Evolutionary conservation across 2,329 filamentous ascomycete genomes (phyloP), one percentile per base, ranked within the genome.

Genomic region (Nothophaeocryptopus gaeumannii): DNA sequence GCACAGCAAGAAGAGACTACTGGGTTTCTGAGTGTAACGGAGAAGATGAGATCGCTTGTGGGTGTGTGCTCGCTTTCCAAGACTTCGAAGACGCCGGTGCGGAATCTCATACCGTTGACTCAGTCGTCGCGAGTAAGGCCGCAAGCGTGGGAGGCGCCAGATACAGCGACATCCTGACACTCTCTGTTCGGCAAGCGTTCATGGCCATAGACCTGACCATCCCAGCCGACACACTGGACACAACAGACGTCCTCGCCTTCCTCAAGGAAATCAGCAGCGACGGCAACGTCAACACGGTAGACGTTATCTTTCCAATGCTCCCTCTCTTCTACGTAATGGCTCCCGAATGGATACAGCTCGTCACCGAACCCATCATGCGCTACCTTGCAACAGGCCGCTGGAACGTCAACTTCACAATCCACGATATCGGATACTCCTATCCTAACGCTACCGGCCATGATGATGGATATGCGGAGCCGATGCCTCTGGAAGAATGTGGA

Each of bases 251-350:
- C 9, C 33, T 43, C n/a, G 58, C 72, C 5, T 82, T 82, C 62
- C 64, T 81, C 47, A 82, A 82, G 58, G 79, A 82, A 50, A 81
- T 82, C 12, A 78, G 75, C 1, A 57, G 54, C 12, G 58, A 65
- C 36, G 62, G 63, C 8, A 63, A 65, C 33, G 56, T 63, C 34
- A 59, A 63, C 14, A 63, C 60, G 31, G 61, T 60, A 5, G 61
- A 65, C 50, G 58, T 64, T 14, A 64, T 63, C 42, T 65, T 59
- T 46, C 62, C 62, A 5, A 54, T 57, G 20, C 54, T 58, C 13
- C 61, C 61, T 3, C 60, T 66, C 14, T 50, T 55, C 26, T 45
- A 64, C 13, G 63, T 65, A 45, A 47, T 58, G 20, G 63, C 62
- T 35, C 54, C 63, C 1, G 40, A 43, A 50, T 44, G 39, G 34